A percentile compares a stretch with the other conserved stretches of the same genome.
These are phyloP conservation scores for Krasilnikovozyma curviuscula DNA, from an alignment of 768 basidiomycete species.

Conservation along the genomic window DNA sequence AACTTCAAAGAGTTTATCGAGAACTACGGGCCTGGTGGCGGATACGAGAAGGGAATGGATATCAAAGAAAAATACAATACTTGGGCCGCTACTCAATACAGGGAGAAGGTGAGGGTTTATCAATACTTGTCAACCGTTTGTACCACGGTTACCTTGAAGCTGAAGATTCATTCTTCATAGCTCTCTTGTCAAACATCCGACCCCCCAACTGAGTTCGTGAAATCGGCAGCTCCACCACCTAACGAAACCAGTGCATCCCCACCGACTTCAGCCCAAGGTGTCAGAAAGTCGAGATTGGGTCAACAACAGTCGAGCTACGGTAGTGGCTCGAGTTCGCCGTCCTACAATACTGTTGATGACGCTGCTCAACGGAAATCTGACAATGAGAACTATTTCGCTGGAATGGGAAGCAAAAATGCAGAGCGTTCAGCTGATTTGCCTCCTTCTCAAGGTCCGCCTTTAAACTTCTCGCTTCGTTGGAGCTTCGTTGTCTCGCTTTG, in stretches of 20 bases:
- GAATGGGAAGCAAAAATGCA: conserved; percentile 64
- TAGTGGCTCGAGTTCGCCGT: conserved; percentile 40
- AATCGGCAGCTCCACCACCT: conserved; percentile 23
- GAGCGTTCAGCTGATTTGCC: conserved; percentile 55
- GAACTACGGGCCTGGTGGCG: conserved; percentile 26
- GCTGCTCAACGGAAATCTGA: conserved; percentile 39
- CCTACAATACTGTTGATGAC: conserved; percentile 16
- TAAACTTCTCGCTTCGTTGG: background rate
- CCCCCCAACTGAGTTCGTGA: background rate
- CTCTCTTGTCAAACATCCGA: background rate
- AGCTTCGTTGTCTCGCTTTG: background rate
- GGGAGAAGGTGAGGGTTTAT: conserved; percentile 77
- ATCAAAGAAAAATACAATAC: conserved; percentile 45
- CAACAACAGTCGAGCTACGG: conserved; percentile 28
- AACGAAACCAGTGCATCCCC: conserved; percentile 39
- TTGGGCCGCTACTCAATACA: conserved; percentile 88
- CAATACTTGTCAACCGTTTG: no score
- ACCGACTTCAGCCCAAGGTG: conserved; percentile 57
- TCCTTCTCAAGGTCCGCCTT: conserved; percentile 53
- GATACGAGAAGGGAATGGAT: conserved; percentile 17
- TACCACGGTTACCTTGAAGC: background rate
- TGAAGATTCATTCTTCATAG: background rate
- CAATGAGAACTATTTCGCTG: conserved; percentile 75
- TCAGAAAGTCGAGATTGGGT: conserved; percentile 68
- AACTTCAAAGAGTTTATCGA: conserved; percentile 61